These are phyloP conservation scores for Eucalyptus erythrocorys DNA, from an alignment of 345 rosid genomes.

Conservation along the genomic window DNA sequence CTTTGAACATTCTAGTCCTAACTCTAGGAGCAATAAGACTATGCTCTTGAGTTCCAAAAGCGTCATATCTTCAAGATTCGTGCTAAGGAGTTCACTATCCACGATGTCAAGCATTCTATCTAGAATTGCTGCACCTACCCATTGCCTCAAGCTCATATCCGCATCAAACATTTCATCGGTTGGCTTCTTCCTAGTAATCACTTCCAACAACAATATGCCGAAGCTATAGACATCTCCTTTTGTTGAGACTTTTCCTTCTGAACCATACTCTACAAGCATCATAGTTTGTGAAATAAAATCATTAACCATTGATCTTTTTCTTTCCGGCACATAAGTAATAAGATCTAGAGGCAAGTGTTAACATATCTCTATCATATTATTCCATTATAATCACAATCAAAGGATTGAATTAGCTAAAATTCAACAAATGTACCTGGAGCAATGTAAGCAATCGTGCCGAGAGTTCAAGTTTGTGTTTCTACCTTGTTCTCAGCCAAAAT, in stretches of 20 bases:
- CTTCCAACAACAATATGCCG: not conserved
- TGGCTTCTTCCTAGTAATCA: not conserved
- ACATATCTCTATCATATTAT: not conserved
- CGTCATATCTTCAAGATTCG: fast-evolving
- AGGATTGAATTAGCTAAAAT: not conserved
- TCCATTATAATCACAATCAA: not conserved
- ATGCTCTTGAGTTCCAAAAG: not conserved
- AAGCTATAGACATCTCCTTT: not conserved
- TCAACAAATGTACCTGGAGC: not conserved
- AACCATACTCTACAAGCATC: not conserved
- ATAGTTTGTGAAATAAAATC: not conserved
- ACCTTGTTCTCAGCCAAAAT: not conserved
- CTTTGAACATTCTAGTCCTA: not conserved
- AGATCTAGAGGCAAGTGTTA: not conserved
- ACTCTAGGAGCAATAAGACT: not conserved
- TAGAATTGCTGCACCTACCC: not conserved
- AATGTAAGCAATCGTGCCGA: not conserved
- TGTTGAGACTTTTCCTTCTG: not conserved
- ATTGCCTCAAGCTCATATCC: not conserved
- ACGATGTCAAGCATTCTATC: fast-evolving
- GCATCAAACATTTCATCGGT: fast-evolving
- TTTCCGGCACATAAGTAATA: not conserved
- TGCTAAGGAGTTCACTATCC: not conserved
- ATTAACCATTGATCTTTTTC: not conserved
- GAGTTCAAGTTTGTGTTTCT: not conserved